Conservation (phyloP, 805 yeast genomes). For the Saturnispora bothae region DNA sequence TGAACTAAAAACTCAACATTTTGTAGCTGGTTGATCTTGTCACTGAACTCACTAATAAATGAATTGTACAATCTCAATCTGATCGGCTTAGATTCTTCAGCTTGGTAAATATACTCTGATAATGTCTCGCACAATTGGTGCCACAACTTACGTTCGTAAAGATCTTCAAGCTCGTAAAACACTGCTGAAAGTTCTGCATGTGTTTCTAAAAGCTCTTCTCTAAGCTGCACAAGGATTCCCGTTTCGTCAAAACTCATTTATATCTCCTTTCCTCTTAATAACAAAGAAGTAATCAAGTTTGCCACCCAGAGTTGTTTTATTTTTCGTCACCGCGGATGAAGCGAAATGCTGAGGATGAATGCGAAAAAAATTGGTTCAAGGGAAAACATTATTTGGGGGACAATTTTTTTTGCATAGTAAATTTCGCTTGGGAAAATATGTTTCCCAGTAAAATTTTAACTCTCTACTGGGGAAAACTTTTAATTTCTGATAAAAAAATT, state of each 20-base stretch:
- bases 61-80: constrained; percentile 59
- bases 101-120: constrained; percentile 45
- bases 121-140: constrained; percentile 76
- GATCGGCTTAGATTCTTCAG: constrained; percentile 40
- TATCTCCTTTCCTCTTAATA: not conserved
- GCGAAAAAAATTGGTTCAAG: too few species aligned
- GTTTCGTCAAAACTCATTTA: constrained; percentile 29
- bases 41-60: constrained; percentile 57
- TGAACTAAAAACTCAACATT: constrained; percentile 63
- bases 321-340: too few species aligned
- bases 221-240: constrained; percentile 45
- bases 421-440: too few species aligned
- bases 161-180: constrained; percentile 68
- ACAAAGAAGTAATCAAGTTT: not conserved
- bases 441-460: too few species aligned
- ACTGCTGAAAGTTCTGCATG: constrained; percentile 42
- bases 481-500: not conserved
- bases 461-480: too few species aligned
- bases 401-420: too few species aligned
- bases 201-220: constrained; percentile 47
- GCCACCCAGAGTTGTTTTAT: constrained; percentile 4
- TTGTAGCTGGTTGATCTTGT: constrained; percentile 68
- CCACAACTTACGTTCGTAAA: constrained; percentile 86
- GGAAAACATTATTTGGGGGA: too few species aligned
- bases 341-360: too few species aligned